Evolutionary conservation across 768 basidiomycete species (phyloP).

Genomic region (Mycena alexandri): DNA sequence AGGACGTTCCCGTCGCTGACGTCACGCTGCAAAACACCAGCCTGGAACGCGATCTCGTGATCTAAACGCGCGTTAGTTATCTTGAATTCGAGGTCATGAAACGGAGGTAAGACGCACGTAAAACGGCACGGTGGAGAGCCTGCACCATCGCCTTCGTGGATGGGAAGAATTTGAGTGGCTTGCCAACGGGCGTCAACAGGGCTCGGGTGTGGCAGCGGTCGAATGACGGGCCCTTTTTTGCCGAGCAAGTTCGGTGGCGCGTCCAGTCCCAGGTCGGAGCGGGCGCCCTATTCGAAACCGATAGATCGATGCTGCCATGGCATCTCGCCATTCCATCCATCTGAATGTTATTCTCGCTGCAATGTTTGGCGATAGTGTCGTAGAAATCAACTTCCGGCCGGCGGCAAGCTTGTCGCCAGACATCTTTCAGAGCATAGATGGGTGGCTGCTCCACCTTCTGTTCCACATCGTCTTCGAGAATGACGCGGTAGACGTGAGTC

Average conservation of each 20-base stretch:
- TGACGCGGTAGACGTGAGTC: conserved; percentile 25
- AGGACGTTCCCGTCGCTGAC: conserved; percentile 30
- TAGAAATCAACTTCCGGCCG: conserved; percentile 30
- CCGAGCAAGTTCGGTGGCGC: background rate
- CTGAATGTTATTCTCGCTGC: background rate
- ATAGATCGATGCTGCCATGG: conserved; percentile 27
- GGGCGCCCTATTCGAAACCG: background rate
- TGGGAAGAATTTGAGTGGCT: background rate
- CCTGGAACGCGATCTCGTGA: conserved; percentile 14
- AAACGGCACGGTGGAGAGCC: conserved; percentile 7
- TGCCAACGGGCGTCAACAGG: conserved; percentile 20
- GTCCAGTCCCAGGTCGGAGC: background rate
- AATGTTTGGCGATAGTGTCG: conserved; percentile 20
- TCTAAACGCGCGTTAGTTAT: background rate
- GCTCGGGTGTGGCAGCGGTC: conserved; percentile 20
- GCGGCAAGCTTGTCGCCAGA: conserved; percentile 24
- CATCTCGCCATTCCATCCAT: conserved; percentile 22
- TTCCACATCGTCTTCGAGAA: conserved; percentile 22
- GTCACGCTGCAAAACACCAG: conserved; percentile 30
- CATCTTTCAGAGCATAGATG: conserved; percentile 29
- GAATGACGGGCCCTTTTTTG: no score
- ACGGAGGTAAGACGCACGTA: conserved; percentile 12
- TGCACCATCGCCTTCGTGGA: conserved; percentile 1
- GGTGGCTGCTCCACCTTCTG: background rate
- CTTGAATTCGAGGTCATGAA: background rate